Evolutionary conservation across 1,284 basidiomycete species (phyloP), one percentile per base, ranked within the genome.

Genomic region (Mixia osmundae): DNA sequence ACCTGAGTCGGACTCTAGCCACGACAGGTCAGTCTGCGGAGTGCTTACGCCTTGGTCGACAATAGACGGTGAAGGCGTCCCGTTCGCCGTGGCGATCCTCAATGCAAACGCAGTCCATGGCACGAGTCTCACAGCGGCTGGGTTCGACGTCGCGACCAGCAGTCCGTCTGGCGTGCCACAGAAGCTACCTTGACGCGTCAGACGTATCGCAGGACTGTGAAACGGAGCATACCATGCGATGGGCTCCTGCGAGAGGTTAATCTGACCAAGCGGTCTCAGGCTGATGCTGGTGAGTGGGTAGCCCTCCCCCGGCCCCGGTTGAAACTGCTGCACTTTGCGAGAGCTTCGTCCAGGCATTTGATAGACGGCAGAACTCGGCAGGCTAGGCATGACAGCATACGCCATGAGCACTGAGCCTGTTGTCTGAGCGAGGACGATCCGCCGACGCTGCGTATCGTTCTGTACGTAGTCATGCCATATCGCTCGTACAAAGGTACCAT

Each of bases 81-180:
- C 15, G 16, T n/a, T 15, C 0, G 19, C 23, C 14, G 28, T 34
- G 4, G 21, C 34, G 18, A n/a, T n/a, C n/a, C n/a, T n/a, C n/a
- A n/a, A n/a, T n/a, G n/a, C n/a, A 10, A 35, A 27, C 3, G 38
- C n/a, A 1, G 44, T 41, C 23, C 46, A 50, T 9, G 48, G 48
- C 7, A 51, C 19, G 26, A 45, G 38, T 6, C 44, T 45, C 3
- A 51, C 29, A 0, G 44, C 35, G 3, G 48, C 45, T 4, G 50
- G 50, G 22, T 47, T 47, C 9, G 42, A 37, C 1, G 47, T 42
- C 1, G 43, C 41, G 19, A 50, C 35, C 20, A 51, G 31, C 5
- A 51, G 39, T 4, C 37, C 41, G 5, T 38, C 14, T 0, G 38
- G 30, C 3, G 48, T 46, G 8, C 40, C 19, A 36, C 45, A 47